A percentile compares a stretch with the other conserved stretches of the same genome.
These are phyloP conservation scores for Mycena epipterygia DNA, from an alignment of 768 basidiomycete genomes.

Conservation along the genomic window DNA sequence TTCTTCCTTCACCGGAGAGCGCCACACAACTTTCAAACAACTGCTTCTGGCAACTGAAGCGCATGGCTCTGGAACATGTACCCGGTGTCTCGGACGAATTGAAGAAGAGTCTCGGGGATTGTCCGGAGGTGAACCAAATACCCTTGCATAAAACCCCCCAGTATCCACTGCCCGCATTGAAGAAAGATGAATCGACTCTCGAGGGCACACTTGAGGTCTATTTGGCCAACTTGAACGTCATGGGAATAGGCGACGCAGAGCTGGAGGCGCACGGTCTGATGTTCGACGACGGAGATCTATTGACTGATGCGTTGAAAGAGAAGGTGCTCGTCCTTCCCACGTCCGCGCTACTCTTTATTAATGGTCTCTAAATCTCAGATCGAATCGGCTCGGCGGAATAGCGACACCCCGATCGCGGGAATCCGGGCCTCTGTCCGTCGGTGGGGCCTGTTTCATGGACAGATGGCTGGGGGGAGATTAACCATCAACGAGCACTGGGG, in stretches of 20 bases:
- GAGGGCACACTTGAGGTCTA: constrained; percentile 30
- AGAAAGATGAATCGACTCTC: constrained; percentile 34
- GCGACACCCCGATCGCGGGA: constrained; percentile 4
- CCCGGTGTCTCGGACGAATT: constrained; percentile 19
- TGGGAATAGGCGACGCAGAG: constrained; percentile 9
- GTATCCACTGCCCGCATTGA: constrained; percentile 30
- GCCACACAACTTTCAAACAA: not conserved
- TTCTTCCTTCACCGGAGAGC: not conserved
- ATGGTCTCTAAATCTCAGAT: constrained; percentile 34
- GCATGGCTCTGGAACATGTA: constrained; percentile 10
- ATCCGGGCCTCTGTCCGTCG: constrained; percentile 20
- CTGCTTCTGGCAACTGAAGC: not conserved
- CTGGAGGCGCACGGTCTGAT: constrained; percentile 25
- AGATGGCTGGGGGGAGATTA: constrained; percentile 39
- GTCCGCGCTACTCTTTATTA: constrained; percentile 18
- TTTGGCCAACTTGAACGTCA: not conserved
- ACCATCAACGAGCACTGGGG: constrained; percentile 46
- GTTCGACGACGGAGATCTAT: constrained; percentile 28
- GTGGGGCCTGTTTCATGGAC: constrained; percentile 42
- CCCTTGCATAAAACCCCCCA: constrained; percentile 32
- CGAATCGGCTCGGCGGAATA: constrained; percentile 30
- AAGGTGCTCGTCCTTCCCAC: not conserved
- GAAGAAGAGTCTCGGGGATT: not conserved
- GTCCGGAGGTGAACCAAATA: constrained; percentile 23
- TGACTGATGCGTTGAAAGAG: constrained; percentile 31